Evolutionary conservation across 176 grass and related monocot species (phyloP), one percentile per base, ranked within the genome.

Genomic region (Hsuehochloa calcarea): DNA sequence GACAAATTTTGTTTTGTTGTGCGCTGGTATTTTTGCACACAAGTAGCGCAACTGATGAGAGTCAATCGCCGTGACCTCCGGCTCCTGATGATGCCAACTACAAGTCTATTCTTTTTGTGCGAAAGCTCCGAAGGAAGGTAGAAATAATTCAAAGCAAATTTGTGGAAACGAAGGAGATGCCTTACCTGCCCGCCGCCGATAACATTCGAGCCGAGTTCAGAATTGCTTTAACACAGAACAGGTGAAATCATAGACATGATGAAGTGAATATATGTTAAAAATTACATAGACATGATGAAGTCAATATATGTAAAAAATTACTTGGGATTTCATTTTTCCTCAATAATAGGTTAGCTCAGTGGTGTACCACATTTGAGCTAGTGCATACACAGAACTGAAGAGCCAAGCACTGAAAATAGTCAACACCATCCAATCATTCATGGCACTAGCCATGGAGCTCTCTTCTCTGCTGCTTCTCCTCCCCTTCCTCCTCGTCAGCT

Each of bases 401-500:
- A 47, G 19, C 14, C 11, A 35, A 45, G 41, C 0, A 49, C 23
- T 29, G 44, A 9, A 59, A 79, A 38, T 27, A 29, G 40, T 64
- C 56, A 78, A 66, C 25, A 65, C 16, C 61, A 65, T 46, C 8
- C 31, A 3, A 34, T 34, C 31, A 34, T 34, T 3, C 13, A 49
- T 44, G 37, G 23, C 23, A 0, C 10, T 16, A 44, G 8, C 11
- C 78, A 86, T 90, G 79, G 88, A 90, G 37, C 20, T 90, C 45
- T 65, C 66, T 20, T 22, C 73, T 10, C 38, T 86, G 72, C 38
- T 79, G 5, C 27, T 90, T 3, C 55, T 82, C 15, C 22, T 82
- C 54, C 78, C 84, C 6, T 37, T 86, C 65, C 79, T 90, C 45
- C 72, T 90, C 39, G 37, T 4, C 29, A 84, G 72, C 34, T 43